These are phyloP conservation scores for Lachnellula willkommii DNA, from an alignment of 2,329 filamentous ascomycete species.

Conservation along the genomic window DNA sequence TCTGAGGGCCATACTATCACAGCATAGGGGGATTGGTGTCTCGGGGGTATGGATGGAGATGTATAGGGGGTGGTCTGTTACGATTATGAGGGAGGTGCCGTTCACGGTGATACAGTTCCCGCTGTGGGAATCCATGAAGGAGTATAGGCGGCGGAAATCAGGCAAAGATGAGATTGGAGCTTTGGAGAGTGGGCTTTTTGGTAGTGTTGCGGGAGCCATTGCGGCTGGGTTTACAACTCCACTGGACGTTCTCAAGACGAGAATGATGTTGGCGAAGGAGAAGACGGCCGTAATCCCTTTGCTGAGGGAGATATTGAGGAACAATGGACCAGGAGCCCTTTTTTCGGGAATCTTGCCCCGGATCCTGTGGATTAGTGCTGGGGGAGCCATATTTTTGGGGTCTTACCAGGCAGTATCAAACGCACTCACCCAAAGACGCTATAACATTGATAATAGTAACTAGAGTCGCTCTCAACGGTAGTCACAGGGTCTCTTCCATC, in stretches of 20 bases:
- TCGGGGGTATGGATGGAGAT: conserved; percentile 69
- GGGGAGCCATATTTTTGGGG: conserved; percentile 89
- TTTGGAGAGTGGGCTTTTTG: conserved; percentile 76
- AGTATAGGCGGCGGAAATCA: conserved; percentile 49
- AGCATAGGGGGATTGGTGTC: conserved; percentile 40
- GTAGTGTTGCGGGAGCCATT: conserved; percentile 75
- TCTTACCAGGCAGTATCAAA: conserved; percentile 90
- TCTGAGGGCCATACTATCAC: conserved; percentile 62
- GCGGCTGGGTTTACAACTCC: conserved; percentile 88
- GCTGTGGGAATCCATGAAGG: conserved; percentile 90
- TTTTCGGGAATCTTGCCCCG: conserved; percentile 75
- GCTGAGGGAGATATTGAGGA: conserved; percentile 57
- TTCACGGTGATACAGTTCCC: conserved; percentile 98
- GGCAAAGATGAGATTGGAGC: conserved; percentile 53
- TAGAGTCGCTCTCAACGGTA: too few species aligned
- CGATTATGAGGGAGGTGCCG: conserved; percentile 90
- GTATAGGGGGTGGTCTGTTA: conserved; percentile 89
- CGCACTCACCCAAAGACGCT: conserved; percentile 41
- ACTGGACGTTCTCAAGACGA: conserved; percentile 91
- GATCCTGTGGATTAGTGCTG: conserved; percentile 90
- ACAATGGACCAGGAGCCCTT: conserved; percentile 62
- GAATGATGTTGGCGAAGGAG: conserved; percentile 83
- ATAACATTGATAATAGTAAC: too few species aligned
- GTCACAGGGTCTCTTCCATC: too few species aligned
- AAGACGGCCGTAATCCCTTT: conserved; percentile 55